Percentiles rank a stretch among this genome's conserved stretches.
Evolutionary conservation across 768 basidiomycete species (phyloP).

Genomic region (Suillus luteus): DNA sequence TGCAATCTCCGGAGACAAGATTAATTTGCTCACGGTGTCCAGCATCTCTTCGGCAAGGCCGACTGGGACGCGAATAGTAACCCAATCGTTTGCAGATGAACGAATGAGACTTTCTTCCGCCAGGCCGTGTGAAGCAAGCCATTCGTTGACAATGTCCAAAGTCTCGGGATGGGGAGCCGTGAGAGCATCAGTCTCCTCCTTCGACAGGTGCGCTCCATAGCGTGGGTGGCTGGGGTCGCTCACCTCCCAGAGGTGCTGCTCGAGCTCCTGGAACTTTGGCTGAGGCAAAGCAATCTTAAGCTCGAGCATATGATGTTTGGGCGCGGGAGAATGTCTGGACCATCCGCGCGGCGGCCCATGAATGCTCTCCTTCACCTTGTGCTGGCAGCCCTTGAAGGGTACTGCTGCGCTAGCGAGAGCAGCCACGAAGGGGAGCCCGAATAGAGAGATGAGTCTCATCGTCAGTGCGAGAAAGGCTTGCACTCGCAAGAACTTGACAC

Average conservation of each 20-base stretch:
- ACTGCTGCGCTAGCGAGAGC: conserved; percentile 20
- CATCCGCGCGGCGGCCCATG: conserved; percentile 48
- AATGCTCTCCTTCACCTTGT: conserved; percentile 53
- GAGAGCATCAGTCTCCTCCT: conserved; percentile 63
- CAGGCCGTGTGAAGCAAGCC: conserved; percentile 62
- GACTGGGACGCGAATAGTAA: conserved; percentile 60
- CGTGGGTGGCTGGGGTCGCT: conserved; percentile 56
- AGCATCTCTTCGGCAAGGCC: conserved; percentile 67
- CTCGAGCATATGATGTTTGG: conserved; percentile 45
- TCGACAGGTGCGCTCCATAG: conserved; percentile 62
- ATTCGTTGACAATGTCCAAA: conserved; percentile 55
- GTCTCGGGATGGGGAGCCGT: conserved; percentile 59
- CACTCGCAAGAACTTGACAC: not conserved
- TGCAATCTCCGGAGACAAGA: not conserved
- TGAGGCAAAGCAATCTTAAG: conserved; percentile 63
- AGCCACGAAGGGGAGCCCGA: conserved; percentile 8
- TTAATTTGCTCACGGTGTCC: conserved; percentile 50
- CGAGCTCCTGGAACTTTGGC: conserved; percentile 49
- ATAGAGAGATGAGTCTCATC: conserved; percentile 9
- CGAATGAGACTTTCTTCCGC: conserved; percentile 47
- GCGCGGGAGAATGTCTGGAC: conserved; percentile 45
- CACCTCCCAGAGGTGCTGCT: conserved; percentile 55
- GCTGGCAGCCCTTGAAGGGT: conserved; percentile 16
- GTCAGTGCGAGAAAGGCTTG: conserved; percentile 25
- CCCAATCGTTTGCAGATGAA: conserved; percentile 72